Percentiles rank a stretch among this genome's conserved stretches.
phyloP scores from a whole-genome alignment of 176 grass and related monocot species.

The Rhynchospora tenuis region DNA sequence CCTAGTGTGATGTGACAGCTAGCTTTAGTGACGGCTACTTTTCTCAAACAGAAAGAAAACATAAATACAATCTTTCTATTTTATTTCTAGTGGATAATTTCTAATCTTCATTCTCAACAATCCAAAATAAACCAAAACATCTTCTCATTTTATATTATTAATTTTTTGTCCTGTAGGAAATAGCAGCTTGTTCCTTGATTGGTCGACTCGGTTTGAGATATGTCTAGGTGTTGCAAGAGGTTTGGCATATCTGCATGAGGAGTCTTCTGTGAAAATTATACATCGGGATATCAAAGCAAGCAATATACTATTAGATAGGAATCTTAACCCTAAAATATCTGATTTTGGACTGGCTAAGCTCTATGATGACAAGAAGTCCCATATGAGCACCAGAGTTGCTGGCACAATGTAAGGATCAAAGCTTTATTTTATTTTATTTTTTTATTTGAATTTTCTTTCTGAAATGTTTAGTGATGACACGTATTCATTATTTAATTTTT shows the following conservation, averaged over 20 bases:
- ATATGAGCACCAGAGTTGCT: slow-evolving; percentile 86
- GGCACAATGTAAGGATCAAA: slow-evolving; percentile 67
- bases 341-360: slow-evolving; percentile 86
- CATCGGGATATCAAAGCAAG: slow-evolving; percentile 96
- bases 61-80: too few relatives aligned
- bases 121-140: too few relatives aligned
- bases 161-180: too few relatives aligned
- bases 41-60: too few relatives aligned
- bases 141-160: too few relatives aligned
- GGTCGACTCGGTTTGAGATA: slow-evolving; percentile 64
- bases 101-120: too few relatives aligned
- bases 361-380: slow-evolving; percentile 60
- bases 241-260: slow-evolving; percentile 86
- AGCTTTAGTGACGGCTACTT: too few relatives aligned
- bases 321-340: slow-evolving; percentile 73
- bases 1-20: too few relatives aligned
- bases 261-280: slow-evolving; percentile 54
- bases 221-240: slow-evolving; percentile 65
- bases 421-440: not conserved
- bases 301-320: slow-evolving; percentile 86
- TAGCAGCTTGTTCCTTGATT: slow-evolving; percentile 59
- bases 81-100: too few relatives aligned
- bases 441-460: not conserved
- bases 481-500: slow-evolving; percentile 12
- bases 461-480: not conserved